These are phyloP conservation scores for Candida lessepsii DNA, from an alignment of 805 yeast species.

Conservation along the genomic window DNA sequence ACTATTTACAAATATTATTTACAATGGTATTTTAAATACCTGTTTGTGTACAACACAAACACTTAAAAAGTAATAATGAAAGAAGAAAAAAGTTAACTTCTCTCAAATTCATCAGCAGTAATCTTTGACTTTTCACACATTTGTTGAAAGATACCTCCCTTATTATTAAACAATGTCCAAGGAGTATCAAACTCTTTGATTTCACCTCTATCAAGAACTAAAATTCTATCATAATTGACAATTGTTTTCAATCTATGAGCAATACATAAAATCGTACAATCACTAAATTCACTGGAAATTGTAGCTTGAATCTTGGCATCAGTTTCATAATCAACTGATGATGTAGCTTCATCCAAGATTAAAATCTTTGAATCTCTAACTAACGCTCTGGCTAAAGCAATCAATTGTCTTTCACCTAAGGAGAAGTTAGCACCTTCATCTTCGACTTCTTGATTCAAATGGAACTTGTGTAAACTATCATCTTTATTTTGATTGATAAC, in stretches of 20 bases:
- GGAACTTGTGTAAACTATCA: constrained; percentile 35
- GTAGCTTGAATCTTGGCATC: constrained; percentile 77
- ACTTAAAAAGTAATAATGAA: too few species aligned
- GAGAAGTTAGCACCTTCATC: constrained; percentile 76
- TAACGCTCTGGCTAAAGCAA: constrained; percentile 82
- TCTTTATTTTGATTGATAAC: constrained; percentile 29
- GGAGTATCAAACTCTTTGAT: constrained; percentile 78
- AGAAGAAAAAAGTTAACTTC: background rate
- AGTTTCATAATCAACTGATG: constrained; percentile 82
- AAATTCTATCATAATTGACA: constrained; percentile 68
- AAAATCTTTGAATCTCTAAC: constrained; percentile 73
- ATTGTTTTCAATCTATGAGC: constrained; percentile 84
- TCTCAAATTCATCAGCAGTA: constrained; percentile 42
- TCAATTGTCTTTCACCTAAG: constrained; percentile 73
- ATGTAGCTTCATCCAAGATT: constrained; percentile 82
- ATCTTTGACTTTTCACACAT: constrained; percentile 63
- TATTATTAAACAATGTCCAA: constrained; percentile 53
- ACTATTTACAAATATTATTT: too few species aligned
- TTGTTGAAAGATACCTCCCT: constrained; percentile 56
- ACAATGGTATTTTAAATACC: too few species aligned
- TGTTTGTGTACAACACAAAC: too few species aligned
- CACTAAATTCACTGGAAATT: constrained; percentile 62
- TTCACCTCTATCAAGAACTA: constrained; percentile 81
- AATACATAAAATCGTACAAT: constrained; percentile 80
- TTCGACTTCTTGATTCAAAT: constrained; percentile 47